Evolutionary conservation across 345 rosid species (phyloP).

Genomic region (Kandelia obovata): DNA sequence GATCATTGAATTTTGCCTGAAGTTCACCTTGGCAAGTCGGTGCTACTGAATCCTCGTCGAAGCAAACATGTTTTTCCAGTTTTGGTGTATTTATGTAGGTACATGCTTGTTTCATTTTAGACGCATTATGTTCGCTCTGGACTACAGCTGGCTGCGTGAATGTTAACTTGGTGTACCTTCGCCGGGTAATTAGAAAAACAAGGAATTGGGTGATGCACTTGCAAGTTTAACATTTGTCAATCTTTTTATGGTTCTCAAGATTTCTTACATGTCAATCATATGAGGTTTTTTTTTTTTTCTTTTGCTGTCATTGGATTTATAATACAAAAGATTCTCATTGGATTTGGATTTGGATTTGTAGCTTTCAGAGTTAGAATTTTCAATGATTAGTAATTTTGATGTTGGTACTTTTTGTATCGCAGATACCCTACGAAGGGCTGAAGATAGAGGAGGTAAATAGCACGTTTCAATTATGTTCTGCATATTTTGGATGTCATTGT

Average conservation of each 20-base stretch:
- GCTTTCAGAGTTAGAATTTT: background rate
- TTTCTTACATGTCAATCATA: no score
- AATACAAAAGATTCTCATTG: no score
- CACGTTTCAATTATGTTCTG: background rate
- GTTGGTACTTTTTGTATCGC: background rate
- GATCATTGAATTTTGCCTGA: background rate
- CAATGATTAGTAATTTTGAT: background rate
- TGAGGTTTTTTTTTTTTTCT: no score
- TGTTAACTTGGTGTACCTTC: no score
- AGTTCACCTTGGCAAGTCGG: background rate
- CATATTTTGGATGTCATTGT: background rate
- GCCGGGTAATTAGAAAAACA: no score
- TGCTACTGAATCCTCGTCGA: background rate
- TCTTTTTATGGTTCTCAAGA: no score
- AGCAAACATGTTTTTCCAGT: background rate
- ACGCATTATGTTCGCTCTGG: no score
- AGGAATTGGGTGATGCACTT: no score
- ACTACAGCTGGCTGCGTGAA: no score
- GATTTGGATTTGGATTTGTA: background rate
- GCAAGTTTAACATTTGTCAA: no score
- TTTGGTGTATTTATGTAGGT: background rate
- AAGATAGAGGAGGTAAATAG: conserved; percentile 20
- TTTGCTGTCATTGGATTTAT: no score
- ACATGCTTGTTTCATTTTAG: no score
- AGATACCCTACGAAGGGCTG: conserved; percentile 22